Evolutionary conservation across 257 asterid genomes (phyloP), one percentile per base, ranked within the genome.

Genomic region (Verbascum thapsus): DNA sequence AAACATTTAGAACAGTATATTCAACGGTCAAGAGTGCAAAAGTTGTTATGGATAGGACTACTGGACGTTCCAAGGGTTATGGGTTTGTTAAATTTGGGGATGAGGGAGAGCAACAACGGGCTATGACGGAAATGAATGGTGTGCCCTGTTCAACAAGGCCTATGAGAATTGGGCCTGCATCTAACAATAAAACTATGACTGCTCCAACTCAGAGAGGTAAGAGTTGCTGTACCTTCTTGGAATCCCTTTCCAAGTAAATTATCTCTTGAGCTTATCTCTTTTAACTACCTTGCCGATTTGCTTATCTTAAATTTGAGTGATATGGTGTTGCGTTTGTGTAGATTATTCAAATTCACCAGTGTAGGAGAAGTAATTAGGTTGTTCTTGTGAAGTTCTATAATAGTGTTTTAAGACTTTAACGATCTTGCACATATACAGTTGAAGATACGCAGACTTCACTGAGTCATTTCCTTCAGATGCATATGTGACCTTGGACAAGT

Each of bases 91-190:
- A 76, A 73, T 89, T 89, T 78, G 91, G 71, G 56, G 96, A 89
- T 67, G 96, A 89, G 73, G 71, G 82, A 72, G 95, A 89, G 58
- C 96, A 89, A 48, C 59, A 80, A 35, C 85, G 95, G 12, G 95
- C 96, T 4, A 84, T 89, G 96, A 69, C 76, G 37, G 95, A 89
- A 75, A 89, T 89, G 96, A 89, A 86, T 76, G 96, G 96, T 3
- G 79, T 77, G 40, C 73, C 73, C 55, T 89, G 96, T 66, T 86
- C 94, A 22, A 70, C 88, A 57, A 84, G 96, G 85, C 85, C 96
- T 16, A 89, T 89, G 96, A 79, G 95, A 71, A 75, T 86, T 68
- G 96, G 95, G 12, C 91, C 96, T 17, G 95, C 96, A 13, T 88
- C 96, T 20, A 89, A 81, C 79, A 89, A 83, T 53, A 89, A 87